Conservation (phyloP, 495 filamentous ascomycete genomes). For the Cladorrhinum samala region DNA sequence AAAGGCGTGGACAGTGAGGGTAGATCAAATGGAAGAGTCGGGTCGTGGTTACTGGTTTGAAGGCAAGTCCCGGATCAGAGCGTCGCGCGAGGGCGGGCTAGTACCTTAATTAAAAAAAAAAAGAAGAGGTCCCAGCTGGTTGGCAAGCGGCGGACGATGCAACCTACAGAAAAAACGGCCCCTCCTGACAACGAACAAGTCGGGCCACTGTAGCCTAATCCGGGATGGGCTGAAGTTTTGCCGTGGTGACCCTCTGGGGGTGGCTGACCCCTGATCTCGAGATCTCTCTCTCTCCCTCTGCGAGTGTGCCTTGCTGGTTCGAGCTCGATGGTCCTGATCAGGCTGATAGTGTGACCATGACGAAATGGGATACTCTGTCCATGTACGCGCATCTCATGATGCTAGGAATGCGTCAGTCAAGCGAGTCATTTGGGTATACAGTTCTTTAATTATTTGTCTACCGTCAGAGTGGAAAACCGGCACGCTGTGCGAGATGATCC, state of each 20-base stretch:
- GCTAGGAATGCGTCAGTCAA: no score
- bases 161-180: neutral
- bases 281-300: no score
- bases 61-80: constrained; percentile 8
- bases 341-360: constrained; percentile 6
- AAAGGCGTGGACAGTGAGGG: neutral
- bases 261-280: constrained; percentile 1
- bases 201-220: constrained; percentile 4
- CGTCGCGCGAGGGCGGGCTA: constrained; percentile 26
- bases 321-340: neutral
- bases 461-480: neutral
- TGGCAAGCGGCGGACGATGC: constrained; percentile 8
- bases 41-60: constrained; percentile 4
- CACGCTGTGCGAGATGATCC: constrained; percentile 9
- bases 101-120: constrained; percentile 14
- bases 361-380: neutral
- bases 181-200: constrained; percentile 4
- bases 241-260: neutral
- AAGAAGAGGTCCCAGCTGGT: constrained; percentile 9
- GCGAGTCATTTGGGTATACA: no score
- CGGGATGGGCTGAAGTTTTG: constrained; percentile 9
- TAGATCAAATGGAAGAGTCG: neutral
- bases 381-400: neutral
- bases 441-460: neutral
- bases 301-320: no score